A percentile compares a stretch with the other conserved stretches of the same genome.
Conservation (phyloP, 805 yeast species). For the Spathaspora arborariae region DNA sequence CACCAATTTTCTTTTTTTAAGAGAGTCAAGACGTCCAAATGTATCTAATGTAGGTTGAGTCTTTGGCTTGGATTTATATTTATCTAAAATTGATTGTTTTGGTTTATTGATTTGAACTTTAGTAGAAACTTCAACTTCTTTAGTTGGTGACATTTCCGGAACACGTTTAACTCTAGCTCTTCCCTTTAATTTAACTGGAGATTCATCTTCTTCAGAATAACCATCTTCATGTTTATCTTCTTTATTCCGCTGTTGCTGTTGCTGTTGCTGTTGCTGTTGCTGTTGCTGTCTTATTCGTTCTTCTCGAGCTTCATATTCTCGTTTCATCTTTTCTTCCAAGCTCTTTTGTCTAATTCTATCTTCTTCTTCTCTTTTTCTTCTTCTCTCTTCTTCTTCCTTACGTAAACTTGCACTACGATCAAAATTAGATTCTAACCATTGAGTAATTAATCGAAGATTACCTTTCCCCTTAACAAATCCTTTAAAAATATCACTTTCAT, state of each 20-base stretch:
- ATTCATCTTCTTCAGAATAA: slow-evolving; percentile 31
- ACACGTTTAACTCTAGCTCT: slow-evolving; percentile 24
- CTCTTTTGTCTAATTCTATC: slow-evolving; percentile 12
- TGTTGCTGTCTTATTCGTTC: slow-evolving; percentile 6
- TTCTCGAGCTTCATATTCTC: slow-evolving; percentile 12
- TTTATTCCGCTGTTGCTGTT: background rate
- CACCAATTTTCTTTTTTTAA: slow-evolving; percentile 33
- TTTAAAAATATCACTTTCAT: slow-evolving; percentile 38
- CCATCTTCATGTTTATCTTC: slow-evolving; percentile 5
- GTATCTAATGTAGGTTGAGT: slow-evolving; percentile 25
- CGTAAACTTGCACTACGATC: slow-evolving; percentile 22
- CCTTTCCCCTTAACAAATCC: slow-evolving; percentile 43
- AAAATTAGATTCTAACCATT: slow-evolving; percentile 35
- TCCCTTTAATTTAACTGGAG: slow-evolving; percentile 33
- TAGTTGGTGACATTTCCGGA: slow-evolving; percentile 17
- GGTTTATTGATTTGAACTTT: slow-evolving; percentile 39
- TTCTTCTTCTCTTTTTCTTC: slow-evolving; percentile 11
- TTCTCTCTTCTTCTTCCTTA: slow-evolving; percentile 11
- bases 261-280: background rate
- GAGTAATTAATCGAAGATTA: slow-evolving; percentile 35
- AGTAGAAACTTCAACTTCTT: slow-evolving; percentile 20
- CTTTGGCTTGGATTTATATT: slow-evolving; percentile 32
- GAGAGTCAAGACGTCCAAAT: slow-evolving; percentile 9
- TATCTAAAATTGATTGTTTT: slow-evolving; percentile 40
- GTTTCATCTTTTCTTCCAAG: slow-evolving; percentile 11